Evolutionary conservation across 305 asterid genomes (phyloP).

Genomic region (Stenogyne calaminthoides): DNA sequence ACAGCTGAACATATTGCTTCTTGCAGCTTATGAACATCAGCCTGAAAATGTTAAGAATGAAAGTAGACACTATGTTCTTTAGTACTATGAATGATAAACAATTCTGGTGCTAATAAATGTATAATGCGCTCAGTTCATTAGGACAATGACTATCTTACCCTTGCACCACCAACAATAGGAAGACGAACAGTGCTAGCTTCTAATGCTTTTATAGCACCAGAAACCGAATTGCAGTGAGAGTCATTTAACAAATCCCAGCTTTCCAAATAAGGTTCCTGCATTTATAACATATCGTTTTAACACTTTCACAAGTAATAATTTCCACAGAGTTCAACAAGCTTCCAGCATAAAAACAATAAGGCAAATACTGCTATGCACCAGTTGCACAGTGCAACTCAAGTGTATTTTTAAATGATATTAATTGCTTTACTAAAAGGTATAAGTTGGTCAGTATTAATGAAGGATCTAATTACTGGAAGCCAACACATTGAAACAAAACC

Average conservation of each 20-base stretch:
- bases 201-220: constrained; percentile 53
- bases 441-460: not conserved
- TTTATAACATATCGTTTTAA: constrained; percentile 15
- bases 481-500: not conserved
- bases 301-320: constrained; percentile 17
- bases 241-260: constrained; percentile 48
- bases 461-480: constrained; percentile 13
- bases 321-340: constrained; percentile 5
- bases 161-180: constrained; percentile 59
- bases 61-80: not conserved
- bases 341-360: not conserved
- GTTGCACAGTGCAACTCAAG: too few relatives aligned
- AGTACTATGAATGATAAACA: constrained; percentile 20
- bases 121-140: not conserved
- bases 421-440: too few relatives aligned
- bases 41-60: constrained; percentile 40
- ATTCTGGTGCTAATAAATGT: constrained; percentile 2
- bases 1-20: constrained; percentile 62
- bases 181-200: constrained; percentile 60
- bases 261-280: constrained; percentile 57
- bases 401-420: too few relatives aligned
- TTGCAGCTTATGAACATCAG: constrained; percentile 50
- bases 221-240: constrained; percentile 52
- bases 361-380: too few relatives aligned
- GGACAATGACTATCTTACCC: constrained; percentile 45